Conservation (phyloP, 2,329 filamentous ascomycete species). For the Ploettnerulaceae sp. region DNA sequence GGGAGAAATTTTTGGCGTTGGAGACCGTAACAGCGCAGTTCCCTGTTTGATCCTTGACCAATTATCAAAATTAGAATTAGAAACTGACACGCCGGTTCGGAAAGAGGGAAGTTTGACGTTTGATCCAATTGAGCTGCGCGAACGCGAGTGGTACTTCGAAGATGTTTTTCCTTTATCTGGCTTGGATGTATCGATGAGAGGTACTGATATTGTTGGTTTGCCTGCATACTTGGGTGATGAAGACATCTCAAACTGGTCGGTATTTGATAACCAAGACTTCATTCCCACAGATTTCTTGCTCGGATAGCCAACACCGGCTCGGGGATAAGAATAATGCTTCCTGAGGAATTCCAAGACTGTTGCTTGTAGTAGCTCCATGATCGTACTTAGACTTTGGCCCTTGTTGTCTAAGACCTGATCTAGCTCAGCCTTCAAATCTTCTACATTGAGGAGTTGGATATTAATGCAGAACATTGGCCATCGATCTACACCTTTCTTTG, state of each 20-base stretch:
- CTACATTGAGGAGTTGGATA: conserved; percentile 41
- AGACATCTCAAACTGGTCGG: too few species aligned
- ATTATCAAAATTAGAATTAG: conserved; percentile 34
- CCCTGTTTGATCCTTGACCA: conserved; percentile 37
- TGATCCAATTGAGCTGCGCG: conserved; percentile 20
- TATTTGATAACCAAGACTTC: neutral
- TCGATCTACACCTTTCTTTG: conserved; percentile 64
- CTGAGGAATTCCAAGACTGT: conserved; percentile 71
- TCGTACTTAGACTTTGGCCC: conserved; percentile 40
- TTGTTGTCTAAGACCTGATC: conserved; percentile 44
- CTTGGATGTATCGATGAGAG: neutral
- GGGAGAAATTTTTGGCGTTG: neutral
- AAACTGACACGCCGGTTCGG: conserved; percentile 10
- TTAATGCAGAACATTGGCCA: conserved; percentile 90
- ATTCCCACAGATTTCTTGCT: neutral
- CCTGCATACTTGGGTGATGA: too few species aligned
- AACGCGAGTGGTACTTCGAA: conserved; percentile 5
- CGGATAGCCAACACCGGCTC: neutral
- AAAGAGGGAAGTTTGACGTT: conserved; percentile 28
- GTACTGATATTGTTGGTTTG: too few species aligned
- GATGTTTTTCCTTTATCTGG: neutral
- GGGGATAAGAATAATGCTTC: conserved; percentile 56
- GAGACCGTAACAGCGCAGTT: neutral
- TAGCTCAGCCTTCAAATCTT: neutral
- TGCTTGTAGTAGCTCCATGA: conserved; percentile 61